phyloP scores from a whole-genome alignment of 2,329 filamentous ascomycete species.

The Rutstroemia sp. region DNA sequence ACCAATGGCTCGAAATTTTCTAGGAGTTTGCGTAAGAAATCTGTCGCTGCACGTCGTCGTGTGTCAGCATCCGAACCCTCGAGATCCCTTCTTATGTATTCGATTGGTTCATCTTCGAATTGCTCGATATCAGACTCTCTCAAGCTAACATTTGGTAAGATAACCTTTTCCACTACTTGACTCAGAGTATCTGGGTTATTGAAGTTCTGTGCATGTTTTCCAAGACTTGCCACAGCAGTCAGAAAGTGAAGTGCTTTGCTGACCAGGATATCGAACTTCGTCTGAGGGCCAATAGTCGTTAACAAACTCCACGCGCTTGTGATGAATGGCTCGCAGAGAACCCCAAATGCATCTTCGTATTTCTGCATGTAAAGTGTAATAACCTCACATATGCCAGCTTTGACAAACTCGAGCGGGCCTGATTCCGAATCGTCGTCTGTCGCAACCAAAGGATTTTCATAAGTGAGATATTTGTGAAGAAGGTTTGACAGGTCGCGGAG shows the following conservation, averaged over 20 bases:
- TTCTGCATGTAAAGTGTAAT: slow-evolving; percentile 89
- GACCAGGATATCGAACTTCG: slow-evolving; percentile 89
- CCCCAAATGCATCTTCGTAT: slow-evolving; percentile 88
- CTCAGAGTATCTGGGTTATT: slow-evolving; percentile 71
- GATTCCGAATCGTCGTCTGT: slow-evolving; percentile 88
- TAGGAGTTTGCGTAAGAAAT: slow-evolving; percentile 84
- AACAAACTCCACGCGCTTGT: slow-evolving; percentile 86
- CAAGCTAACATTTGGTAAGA: slow-evolving; percentile 84
- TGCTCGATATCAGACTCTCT: slow-evolving; percentile 91
- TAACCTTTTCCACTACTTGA: slow-evolving; percentile 91
- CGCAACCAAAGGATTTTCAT: slow-evolving; percentile 73
- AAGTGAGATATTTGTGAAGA: slow-evolving; percentile 87
- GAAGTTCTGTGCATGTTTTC: slow-evolving; percentile 75
- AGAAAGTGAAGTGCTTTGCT: slow-evolving; percentile 93
- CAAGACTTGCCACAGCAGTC: slow-evolving; percentile 75
- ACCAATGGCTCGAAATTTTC: slow-evolving; percentile 82
- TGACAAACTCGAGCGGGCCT: slow-evolving; percentile 76
- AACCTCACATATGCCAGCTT: slow-evolving; percentile 87
- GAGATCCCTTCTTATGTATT: slow-evolving; percentile 90
- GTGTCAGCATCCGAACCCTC: slow-evolving; percentile 97
- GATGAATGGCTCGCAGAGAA: slow-evolving; percentile 76
- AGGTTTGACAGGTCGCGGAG: slow-evolving; percentile 68
- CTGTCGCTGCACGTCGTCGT: slow-evolving; percentile 81
- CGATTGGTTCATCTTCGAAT: slow-evolving; percentile 97
- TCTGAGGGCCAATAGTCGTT: slow-evolving; percentile 77